Evolutionary conservation across 2,329 filamentous ascomycete genomes (phyloP), one percentile per base, ranked within the genome.

Genomic region (Leptodontidium sp.): DNA sequence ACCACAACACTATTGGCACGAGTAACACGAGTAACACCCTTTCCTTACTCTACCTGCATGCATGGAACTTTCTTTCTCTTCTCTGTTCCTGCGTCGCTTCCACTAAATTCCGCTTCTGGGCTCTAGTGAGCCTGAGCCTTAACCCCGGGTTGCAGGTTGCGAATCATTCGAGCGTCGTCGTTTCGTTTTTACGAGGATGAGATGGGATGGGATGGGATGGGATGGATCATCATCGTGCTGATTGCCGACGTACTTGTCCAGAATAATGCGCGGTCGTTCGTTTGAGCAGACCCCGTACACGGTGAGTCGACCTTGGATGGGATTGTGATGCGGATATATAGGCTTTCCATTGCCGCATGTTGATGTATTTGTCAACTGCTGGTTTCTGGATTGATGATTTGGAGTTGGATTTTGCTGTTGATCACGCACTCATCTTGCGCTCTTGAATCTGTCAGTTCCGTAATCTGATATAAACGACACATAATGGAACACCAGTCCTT

Each of bases 21-120:
- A 17, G 15, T 14, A 11, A 12, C 15, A 17, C 4, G 5, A 17
- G 15, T 14, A 11, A 12, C 9, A 21, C 8, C 47, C 38, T 59
- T 6, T 6, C 3, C 55, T 38, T 38, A 40, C 17, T 38, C 11
- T 40, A 40, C 55, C 55, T 17, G 35, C 29, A 32, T 17, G 35
- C 47, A 47, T n/a, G n/a, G 29, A 40, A 59, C 38, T 40, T 40
- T 40, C 38, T 40, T 40, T 40, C 38, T 40, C 8, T 17, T 11
- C 29, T 15, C 12, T 53, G 50, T 53, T 53, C 21, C 24, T 53
- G 50, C 24, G 21, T 61, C n/a, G 3, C 40, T 61, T 61, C 47
- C 29, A 52, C 26, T 17, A 29, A 15, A 53, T 66, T 21, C 32
- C 29, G 38, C 38, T 40, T 21, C 12, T 40, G 29, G 29, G 32